phyloP scores from a whole-genome alignment of 306 rosid genomes.

The Quercus bicolor region DNA sequence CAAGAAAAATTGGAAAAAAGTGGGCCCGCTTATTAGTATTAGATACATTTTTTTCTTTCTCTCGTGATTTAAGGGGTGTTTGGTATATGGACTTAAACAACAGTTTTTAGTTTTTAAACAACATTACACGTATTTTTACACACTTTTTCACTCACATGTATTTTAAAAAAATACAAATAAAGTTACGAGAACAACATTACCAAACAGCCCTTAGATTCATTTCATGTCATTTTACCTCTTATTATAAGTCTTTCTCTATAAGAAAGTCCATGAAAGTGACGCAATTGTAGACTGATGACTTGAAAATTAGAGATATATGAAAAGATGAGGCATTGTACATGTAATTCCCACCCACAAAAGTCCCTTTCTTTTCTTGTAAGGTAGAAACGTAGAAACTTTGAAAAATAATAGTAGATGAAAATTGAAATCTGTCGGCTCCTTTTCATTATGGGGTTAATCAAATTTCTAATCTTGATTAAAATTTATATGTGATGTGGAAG shows the following conservation, averaged over 20 bases:
- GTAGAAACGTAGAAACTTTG: conserved; percentile 6
- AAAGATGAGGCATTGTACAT: conserved; percentile 18
- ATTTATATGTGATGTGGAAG: conserved; percentile 6
- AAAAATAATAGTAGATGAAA: background rate
- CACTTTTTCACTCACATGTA: too few species aligned
- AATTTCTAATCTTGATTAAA: conserved; percentile 1
- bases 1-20: background rate
- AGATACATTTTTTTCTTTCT: background rate
- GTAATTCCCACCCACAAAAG: conserved; percentile 36
- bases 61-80: background rate
- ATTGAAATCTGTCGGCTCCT: conserved; percentile 7
- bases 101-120: too few species aligned
- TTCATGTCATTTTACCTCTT: background rate
- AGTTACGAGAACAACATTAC: too few species aligned
- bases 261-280: conserved; percentile 32
- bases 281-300: conserved; percentile 5
- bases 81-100: too few species aligned
- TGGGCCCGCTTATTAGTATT: background rate
- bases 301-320: background rate
- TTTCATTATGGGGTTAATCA: conserved; percentile 8
- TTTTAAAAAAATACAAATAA: too few species aligned
- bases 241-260: background rate
- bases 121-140: accelerated
- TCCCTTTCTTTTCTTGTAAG: conserved; percentile 50
- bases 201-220: background rate